phyloP scores from a whole-genome alignment of 345 rosid species.

The Hirschfeldia incana region DNA sequence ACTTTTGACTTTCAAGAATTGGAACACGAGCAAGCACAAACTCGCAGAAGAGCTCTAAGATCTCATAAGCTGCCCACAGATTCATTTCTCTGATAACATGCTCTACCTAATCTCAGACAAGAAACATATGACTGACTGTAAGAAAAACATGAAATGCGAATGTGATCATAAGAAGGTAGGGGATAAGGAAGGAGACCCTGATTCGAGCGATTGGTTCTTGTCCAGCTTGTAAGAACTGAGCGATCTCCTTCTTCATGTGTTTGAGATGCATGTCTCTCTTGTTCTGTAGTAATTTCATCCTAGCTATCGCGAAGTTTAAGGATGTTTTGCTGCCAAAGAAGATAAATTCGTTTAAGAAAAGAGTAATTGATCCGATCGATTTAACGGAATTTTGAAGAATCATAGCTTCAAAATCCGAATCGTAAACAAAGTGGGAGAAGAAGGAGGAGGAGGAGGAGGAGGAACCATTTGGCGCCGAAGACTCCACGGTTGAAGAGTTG shows the following conservation, averaged over 20 bases:
- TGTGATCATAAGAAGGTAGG: background rate
- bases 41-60: conserved; percentile 88
- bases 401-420: conserved; percentile 13
- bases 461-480: conserved; percentile 75
- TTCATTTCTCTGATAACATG: conserved; percentile 91
- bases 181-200: conserved; percentile 47
- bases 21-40: conserved; percentile 87
- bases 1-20: conserved; percentile 82
- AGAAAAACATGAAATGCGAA: background rate
- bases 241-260: conserved; percentile 90
- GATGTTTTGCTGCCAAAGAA: conserved; percentile 65
- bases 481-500: conserved; percentile 93
- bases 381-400: background rate
- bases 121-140: background rate
- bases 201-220: conserved; percentile 96
- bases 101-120: conserved; percentile 64
- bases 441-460: background rate
- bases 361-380: background rate
- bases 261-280: conserved; percentile 91
- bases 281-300: conserved; percentile 84
- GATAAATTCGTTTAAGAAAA: background rate
- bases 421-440: conserved; percentile 1
- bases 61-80: conserved; percentile 80
- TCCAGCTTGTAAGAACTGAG: conserved; percentile 90
- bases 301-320: conserved; percentile 73